Percentiles rank a stretch among this genome's conserved stretches.
Evolutionary conservation across 192 early-diverging fungal species (phyloP).

Genomic region (Glomus cerebriforme): DNA sequence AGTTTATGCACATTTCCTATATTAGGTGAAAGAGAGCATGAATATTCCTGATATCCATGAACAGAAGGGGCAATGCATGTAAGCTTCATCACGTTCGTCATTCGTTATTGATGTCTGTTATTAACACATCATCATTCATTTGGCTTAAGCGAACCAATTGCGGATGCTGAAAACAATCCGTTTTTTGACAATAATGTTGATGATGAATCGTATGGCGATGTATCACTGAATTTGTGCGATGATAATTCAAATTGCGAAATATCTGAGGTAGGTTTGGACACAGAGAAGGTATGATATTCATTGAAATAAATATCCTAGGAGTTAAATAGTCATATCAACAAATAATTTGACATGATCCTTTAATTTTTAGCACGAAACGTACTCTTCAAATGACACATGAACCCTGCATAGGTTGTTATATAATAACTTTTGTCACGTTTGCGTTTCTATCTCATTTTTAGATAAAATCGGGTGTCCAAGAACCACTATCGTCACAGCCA

Average conservation of each 20-base stretch:
- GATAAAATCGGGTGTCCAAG: no score
- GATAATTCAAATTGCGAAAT: no score
- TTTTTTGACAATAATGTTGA: no score
- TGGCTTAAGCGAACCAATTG: slow-evolving; percentile 11
- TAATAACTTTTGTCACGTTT: no score
- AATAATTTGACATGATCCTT: not conserved
- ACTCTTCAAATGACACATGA: not conserved
- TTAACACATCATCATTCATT: slow-evolving; percentile 16
- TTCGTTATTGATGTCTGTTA: slow-evolving; percentile 16
- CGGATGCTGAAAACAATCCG: slow-evolving; percentile 3
- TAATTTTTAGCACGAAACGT: slow-evolving; percentile 7
- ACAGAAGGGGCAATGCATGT: slow-evolving; percentile 18
- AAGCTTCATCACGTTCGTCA: slow-evolving; percentile 22
- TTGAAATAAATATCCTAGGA: no score
- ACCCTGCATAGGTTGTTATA: not conserved
- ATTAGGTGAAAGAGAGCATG: no score
- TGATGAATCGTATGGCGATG: no score
- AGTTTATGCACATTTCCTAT: no score
- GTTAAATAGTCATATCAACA: no score
- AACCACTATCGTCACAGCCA: not conserved
- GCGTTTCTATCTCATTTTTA: no score
- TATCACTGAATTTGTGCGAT: no score
- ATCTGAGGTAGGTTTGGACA: slow-evolving; percentile 1
- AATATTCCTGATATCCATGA: no score
- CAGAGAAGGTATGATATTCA: not conserved